These are phyloP conservation scores for Celoporthe dispersa DNA, from an alignment of 2,329 filamentous ascomycete genomes.

Conservation along the genomic window DNA sequence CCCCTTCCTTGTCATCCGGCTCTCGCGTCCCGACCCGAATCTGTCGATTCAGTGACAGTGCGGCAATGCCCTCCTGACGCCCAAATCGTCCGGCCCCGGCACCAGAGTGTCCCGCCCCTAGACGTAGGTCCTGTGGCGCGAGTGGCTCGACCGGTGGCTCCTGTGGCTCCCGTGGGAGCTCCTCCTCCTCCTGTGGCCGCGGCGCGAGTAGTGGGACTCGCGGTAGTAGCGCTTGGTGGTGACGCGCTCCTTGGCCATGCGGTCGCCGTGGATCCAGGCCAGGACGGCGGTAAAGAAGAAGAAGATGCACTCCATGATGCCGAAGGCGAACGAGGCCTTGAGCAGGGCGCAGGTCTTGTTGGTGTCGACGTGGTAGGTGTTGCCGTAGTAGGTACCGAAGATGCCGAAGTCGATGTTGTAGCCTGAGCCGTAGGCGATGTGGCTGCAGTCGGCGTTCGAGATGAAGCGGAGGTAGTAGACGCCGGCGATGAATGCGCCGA, in stretches of 20 bases:
- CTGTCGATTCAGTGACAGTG: background rate
- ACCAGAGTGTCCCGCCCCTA: conserved; percentile 34
- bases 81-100: background rate
- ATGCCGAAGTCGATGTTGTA: conserved; percentile 66
- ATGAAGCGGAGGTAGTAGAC: conserved; percentile 65
- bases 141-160: conserved; percentile 49
- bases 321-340: conserved; percentile 87
- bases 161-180: conserved; percentile 47
- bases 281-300: conserved; percentile 79
- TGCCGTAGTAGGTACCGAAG: conserved; percentile 60
- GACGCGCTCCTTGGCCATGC: conserved; percentile 42
- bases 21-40: background rate
- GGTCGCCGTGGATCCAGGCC: conserved; percentile 63
- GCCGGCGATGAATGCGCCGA: conserved; percentile 66
- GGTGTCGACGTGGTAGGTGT: conserved; percentile 56
- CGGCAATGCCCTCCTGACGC: background rate
- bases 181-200: conserved; percentile 47
- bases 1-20: background rate
- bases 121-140: conserved; percentile 57
- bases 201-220: conserved; percentile 55
- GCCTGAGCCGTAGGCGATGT: conserved; percentile 52
- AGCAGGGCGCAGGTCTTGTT: conserved; percentile 89
- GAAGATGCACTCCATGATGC: conserved; percentile 83
- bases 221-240: conserved; percentile 41
- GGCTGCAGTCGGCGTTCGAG: conserved; percentile 68